phyloP scores from a whole-genome alignment of 257 asterid genomes.

The Leonotis leonurus region DNA sequence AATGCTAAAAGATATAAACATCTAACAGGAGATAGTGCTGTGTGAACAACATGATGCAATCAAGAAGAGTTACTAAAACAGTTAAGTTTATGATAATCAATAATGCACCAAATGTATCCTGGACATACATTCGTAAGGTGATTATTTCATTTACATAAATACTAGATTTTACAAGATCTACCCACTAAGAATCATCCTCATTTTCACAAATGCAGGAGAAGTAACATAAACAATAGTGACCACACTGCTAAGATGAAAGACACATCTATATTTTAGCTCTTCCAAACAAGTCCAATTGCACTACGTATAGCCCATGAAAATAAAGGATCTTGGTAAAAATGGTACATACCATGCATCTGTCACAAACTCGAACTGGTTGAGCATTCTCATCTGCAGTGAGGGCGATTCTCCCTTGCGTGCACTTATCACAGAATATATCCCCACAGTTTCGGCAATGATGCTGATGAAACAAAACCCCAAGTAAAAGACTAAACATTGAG shows the following conservation, averaged over 20 bases:
- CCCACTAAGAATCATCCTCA: no score
- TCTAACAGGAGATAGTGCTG: neutral
- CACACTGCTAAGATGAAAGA: conserved; percentile 3
- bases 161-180: neutral
- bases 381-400: conserved; percentile 79
- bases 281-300: neutral
- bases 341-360: conserved; percentile 83
- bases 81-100: neutral
- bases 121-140: neutral
- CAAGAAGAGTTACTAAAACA: neutral
- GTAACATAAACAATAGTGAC: neutral
- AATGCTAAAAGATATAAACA: neutral
- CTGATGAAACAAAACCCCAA: conserved; percentile 28
- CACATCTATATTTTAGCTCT: neutral
- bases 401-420: conserved; percentile 90
- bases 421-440: conserved; percentile 90
- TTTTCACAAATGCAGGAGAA: neutral
- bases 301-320: neutral
- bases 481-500: conserved; percentile 8
- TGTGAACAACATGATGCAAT: neutral
- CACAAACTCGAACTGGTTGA: conserved; percentile 91
- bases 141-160: neutral
- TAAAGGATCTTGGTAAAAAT: neutral
- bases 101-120: neutral
- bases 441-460: conserved; percentile 95